Conservation (phyloP, 257 asterid species). For the Schizonepeta tenuifolia region DNA sequence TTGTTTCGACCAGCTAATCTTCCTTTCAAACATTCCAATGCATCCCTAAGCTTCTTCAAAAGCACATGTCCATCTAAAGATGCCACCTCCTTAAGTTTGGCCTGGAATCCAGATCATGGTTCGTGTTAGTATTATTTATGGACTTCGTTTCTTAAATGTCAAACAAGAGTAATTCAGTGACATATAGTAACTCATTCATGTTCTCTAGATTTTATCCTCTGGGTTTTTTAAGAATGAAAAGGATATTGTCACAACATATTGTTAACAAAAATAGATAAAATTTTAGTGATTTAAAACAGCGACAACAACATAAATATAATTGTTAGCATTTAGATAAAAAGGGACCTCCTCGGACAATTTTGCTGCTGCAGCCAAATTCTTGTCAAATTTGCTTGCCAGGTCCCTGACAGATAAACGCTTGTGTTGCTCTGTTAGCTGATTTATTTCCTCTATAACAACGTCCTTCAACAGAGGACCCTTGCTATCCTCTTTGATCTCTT, state of each 20-base stretch:
- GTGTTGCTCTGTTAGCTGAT: slow-evolving; percentile 79
- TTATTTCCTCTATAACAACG: slow-evolving; percentile 70
- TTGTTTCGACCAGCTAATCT: slow-evolving; percentile 79
- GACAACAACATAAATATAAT: not conserved
- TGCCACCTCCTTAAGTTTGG: slow-evolving; percentile 86
- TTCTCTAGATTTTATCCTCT: not conserved
- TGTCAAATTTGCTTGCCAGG: slow-evolving; percentile 93
- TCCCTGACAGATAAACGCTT: slow-evolving; percentile 94
- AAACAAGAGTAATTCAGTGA: not conserved
- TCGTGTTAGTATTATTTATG: slow-evolving; percentile 17
- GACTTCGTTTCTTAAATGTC: not conserved
- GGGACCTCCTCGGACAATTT: slow-evolving; percentile 84
- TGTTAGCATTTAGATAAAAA: not conserved
- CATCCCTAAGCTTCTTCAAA: slow-evolving; percentile 97
- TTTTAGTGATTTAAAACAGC: too few relatives aligned
- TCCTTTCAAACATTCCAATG: slow-evolving; percentile 86
- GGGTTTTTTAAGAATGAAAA: not conserved
- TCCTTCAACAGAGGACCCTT: slow-evolving; percentile 87
- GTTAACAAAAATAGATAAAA: not conserved
- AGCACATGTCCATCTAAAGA: slow-evolving; percentile 96
- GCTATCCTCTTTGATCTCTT: slow-evolving; percentile 70
- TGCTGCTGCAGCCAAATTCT: slow-evolving; percentile 95
- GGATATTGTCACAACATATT: not conserved
- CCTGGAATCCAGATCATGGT: slow-evolving; percentile 52
- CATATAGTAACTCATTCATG: not conserved